These are phyloP conservation scores for Solidago caesia DNA, from an alignment of 129 eudicot species.

Conservation along the genomic window DNA sequence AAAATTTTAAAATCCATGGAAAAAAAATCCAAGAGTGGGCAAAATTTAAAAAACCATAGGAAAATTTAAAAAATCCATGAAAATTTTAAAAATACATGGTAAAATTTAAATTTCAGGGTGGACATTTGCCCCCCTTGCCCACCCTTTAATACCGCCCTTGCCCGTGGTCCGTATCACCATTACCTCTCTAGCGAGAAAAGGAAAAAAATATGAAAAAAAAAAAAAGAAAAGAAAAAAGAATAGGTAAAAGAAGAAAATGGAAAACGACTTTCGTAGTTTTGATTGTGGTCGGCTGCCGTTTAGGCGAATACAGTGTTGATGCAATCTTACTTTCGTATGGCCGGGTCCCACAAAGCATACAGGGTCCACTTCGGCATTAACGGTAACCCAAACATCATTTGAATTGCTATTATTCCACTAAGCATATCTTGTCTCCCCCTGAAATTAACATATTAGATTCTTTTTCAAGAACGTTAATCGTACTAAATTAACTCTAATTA, in stretches of 20 bases:
- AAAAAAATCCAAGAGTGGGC: too few species aligned
- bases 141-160: too few species aligned
- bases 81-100: too few species aligned
- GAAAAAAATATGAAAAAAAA: neutral
- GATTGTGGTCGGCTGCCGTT: constrained; percentile 32
- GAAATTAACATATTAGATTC: neutral
- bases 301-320: constrained; percentile 17
- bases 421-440: constrained; percentile 35
- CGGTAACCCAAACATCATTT: constrained; percentile 29
- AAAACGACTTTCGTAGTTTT: neutral
- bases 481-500: neutral
- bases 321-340: constrained; percentile 4
- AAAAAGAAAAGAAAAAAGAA: neutral
- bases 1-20: too few species aligned
- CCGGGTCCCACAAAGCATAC: constrained; percentile 1
- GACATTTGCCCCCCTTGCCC: too few species aligned
- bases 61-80: too few species aligned
- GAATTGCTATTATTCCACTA: constrained; percentile 24
- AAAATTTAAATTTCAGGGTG: too few species aligned
- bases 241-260: neutral
- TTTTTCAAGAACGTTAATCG: neutral
- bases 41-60: too few species aligned
- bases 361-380: constrained; percentile 21
- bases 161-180: too few species aligned
- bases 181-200: too few species aligned